Evolutionary conservation across 2,329 filamentous ascomycete genomes (phyloP).

Genomic region (Aspergillus alliaceus): DNA sequence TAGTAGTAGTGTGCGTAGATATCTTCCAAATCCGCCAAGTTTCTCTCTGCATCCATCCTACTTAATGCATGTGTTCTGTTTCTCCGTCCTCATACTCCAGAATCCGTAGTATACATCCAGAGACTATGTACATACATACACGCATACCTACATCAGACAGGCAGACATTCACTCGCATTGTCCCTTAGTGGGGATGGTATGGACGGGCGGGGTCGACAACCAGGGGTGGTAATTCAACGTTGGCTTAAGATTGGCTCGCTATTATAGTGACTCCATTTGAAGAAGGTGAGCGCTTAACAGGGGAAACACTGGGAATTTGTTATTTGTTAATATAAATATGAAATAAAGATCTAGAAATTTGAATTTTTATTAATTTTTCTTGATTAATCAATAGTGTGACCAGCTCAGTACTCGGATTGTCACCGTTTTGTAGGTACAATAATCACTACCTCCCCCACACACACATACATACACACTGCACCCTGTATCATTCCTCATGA

Average conservation of each 20-base stretch:
- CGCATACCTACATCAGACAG: background rate
- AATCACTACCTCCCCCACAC: no score
- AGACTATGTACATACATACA: background rate
- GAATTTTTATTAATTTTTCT: background rate
- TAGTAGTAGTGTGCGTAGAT: background rate
- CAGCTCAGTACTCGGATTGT: no score
- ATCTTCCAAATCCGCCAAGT: background rate
- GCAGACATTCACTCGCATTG: background rate
- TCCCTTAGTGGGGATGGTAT: background rate
- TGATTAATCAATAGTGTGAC: no score
- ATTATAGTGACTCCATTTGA: background rate
- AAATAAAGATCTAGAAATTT: background rate
- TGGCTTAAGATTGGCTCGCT: background rate
- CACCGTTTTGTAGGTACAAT: no score
- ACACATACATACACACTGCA: background rate
- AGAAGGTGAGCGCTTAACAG: background rate
- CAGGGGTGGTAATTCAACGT: background rate
- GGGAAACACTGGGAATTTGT: background rate
- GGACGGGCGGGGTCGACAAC: background rate
- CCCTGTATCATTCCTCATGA: slow-evolving; percentile 4
- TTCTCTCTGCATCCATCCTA: background rate
- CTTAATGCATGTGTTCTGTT: background rate
- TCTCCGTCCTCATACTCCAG: background rate
- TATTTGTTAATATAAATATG: background rate
- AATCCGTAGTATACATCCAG: background rate